Base-by-base conservation (phyloP, 179 eudicot species). In the Nepenthes alata region DNA sequence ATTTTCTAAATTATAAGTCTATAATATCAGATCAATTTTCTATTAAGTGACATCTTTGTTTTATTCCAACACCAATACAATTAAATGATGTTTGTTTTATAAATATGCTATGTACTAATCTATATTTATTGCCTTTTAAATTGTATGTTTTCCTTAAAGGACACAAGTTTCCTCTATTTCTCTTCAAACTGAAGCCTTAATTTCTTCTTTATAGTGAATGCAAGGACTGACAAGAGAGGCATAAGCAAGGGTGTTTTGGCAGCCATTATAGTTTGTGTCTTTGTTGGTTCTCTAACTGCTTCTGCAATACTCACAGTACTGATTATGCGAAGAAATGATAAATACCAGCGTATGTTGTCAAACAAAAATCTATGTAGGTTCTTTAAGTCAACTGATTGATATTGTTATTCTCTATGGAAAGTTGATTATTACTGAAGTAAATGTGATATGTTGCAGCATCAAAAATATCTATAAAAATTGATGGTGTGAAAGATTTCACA, bases 401-500 rank as follows among this genome's bases (percentile, higher is more conserved):
- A 2, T 47, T 25, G 44, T 3, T 70, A 63, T 35, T 58, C 37
- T 57, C 35, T 50, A 8, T 58, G 35, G 34, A 51, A 13, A 12
- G 9, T 5, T 3, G 5, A 38, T 58, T 13, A 5, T 41, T 58
- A 3, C 35, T 58, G 14, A 9, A 5, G 59, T 16, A 5, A 10
- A 60, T 25, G 12, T 59, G 10, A 47, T 58, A 53, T 34, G 58
- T 44, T 73, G 83, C 88, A 87, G 95, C 79, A 54, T 70, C 85
- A 48, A 82, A 71, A 70, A 65, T 72, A 51, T 76, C 88, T 5
- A 74, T 87, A 35, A 83, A 74, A 67, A 72, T 87, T 36, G 88
- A 87, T 39, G 91, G 88, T 45, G 83, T 85, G 67, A 87, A 68
- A 73, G 83, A 80, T 47, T 87, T 82, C 73, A 72, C 75, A 50